Base-by-base conservation (phyloP, 768 basidiomycete species). In the Lactarius hatsudake region DNA sequence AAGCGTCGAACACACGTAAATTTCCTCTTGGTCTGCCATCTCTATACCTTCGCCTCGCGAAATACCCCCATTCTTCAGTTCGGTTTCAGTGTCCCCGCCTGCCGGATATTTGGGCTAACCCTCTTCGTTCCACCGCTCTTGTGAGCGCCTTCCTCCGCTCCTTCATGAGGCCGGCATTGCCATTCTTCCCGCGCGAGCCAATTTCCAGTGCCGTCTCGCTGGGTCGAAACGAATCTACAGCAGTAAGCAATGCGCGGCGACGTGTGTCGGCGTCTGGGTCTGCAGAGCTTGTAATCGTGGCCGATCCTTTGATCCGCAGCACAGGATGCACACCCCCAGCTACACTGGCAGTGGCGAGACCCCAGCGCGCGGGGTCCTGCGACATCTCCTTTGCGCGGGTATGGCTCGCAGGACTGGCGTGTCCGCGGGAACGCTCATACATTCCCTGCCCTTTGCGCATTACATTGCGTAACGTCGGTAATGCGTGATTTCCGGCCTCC, bases 351-450 rank as follows among this genome's bases (percentile, higher is more conserved):
- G 85, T 86, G 2, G 87, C 85, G 20, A 91, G 79, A 30, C 86
- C 82, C 87, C 90, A 93, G 63, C 87, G 86, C 1, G 83, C 79
- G 45, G 84, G 83, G 20, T 76, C 75, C 72, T 91, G 92, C 58
- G 83, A 81, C 81, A 97, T 89, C 65, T 88, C 89, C 74, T 98
- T 98, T 17, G 96, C 90, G 6, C 95, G 87, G 70, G 88, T 87
- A 78, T 98, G 93, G 73, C 90, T 91, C 64, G 88, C 87, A 18
- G 84, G 83, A 73, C 88, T 91, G 20, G 96, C 96, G 74, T 96
- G 97, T 26, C 90, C 91, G 75, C 93, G 89, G 68, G 92, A 93
- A 38, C 94, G 87, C 73, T 98, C 95, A 75, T 96, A 98, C 93
- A 98, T 91, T 2, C 83, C 79, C 70, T 98, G 94, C 0, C 95